Base-by-base conservation (phyloP, 1,284 basidiomycete species). In the Irpex rosettiformis region DNA sequence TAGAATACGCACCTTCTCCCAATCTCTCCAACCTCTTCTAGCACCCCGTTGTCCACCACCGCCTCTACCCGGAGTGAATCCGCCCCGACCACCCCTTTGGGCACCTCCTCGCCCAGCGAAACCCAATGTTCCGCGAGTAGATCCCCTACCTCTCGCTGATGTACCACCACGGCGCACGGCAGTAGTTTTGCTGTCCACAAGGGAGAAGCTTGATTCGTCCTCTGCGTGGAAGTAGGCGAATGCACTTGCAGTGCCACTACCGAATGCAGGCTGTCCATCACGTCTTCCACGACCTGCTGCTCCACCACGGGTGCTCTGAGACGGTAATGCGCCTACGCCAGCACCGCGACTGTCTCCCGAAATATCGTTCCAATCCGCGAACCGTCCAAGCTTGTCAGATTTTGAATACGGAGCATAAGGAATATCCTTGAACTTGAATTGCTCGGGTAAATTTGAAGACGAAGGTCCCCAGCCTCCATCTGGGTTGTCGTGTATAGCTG, bases 151-250 rank as follows among this genome's bases (percentile, higher is more conserved):
- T 57, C 89, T 80, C 25, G 73, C 72, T 65, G 88, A 88, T 4
- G 75, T 75, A 56, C 82, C 79, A 47, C 88, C 86, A 59, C 87
- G 79, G 67, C 88, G 83, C 45, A 84, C 79, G 49, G 83, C 77
- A 52, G 82, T 77, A 54, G 85, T 69, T 73, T 91, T 93, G 73
- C 88, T 95, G 73, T 98, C 96, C 57, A 99, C 97, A 54, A 99
- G 82, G 48, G 93, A 96, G 84, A 99, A 99, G 59, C 89, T 93
- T 27, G 94, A 93, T 77, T 99, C 97, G 72, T 99, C 96, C 75
- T 99, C 96, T 64, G 93, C 95, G 76, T 98, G 96, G 79, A 96
- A 96, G 77, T 98, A 98, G 27, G 94, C 93, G 72, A 98, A 98
- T n/a, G 94, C 94, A 69, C 88, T 96, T 27, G 89, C 88, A 61